Percentiles rank a stretch among this genome's conserved stretches.
Evolutionary conservation across 2,329 filamentous ascomycete species (phyloP).

Genomic region (Alternaria sp.): DNA sequence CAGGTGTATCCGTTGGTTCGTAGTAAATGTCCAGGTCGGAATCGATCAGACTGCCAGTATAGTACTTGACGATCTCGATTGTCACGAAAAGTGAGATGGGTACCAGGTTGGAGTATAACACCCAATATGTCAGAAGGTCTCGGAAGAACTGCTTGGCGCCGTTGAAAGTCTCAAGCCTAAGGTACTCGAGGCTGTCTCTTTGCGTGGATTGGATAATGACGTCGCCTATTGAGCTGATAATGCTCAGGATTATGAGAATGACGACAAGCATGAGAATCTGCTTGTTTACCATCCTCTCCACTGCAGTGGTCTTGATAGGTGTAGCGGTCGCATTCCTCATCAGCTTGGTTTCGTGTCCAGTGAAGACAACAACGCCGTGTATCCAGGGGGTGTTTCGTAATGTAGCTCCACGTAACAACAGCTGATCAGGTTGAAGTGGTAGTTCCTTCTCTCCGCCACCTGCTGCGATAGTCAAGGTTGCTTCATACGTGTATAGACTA

Average conservation of each 20-base stretch:
- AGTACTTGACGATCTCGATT: slow-evolving; percentile 97
- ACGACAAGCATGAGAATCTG: slow-evolving; percentile 89
- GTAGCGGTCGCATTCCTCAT: slow-evolving; percentile 98
- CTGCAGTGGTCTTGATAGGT: slow-evolving; percentile 96
- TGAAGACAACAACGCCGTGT: slow-evolving; percentile 94
- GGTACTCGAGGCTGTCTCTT: slow-evolving; percentile 71
- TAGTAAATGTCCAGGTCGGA: slow-evolving; percentile 98
- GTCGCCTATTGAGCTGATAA: slow-evolving; percentile 91
- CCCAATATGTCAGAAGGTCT: slow-evolving; percentile 98
- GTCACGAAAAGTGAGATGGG: slow-evolving; percentile 98
- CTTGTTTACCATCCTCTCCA: slow-evolving; percentile 91
- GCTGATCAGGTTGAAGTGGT: slow-evolving; percentile 86
- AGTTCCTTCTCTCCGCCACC: slow-evolving; percentile 94
- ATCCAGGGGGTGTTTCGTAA: slow-evolving; percentile 97
- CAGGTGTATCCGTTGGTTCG: slow-evolving; percentile 91
- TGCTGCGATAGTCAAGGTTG: slow-evolving; percentile 87
- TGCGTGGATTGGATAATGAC: slow-evolving; percentile 74
- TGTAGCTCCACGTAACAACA: slow-evolving; percentile 90
- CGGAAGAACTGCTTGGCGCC: slow-evolving; percentile 84
- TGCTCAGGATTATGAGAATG: slow-evolving; percentile 82
- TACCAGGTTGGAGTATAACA: slow-evolving; percentile 93
- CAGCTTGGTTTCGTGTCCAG: slow-evolving; percentile 96
- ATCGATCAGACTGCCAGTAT: slow-evolving; percentile 96
- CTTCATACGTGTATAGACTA: slow-evolving; percentile 97
- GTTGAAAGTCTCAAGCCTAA: slow-evolving; percentile 67